Evolutionary conservation across 2,329 filamentous ascomycete genomes (phyloP).

Genomic region (Cladobotryum mycophilum): DNA sequence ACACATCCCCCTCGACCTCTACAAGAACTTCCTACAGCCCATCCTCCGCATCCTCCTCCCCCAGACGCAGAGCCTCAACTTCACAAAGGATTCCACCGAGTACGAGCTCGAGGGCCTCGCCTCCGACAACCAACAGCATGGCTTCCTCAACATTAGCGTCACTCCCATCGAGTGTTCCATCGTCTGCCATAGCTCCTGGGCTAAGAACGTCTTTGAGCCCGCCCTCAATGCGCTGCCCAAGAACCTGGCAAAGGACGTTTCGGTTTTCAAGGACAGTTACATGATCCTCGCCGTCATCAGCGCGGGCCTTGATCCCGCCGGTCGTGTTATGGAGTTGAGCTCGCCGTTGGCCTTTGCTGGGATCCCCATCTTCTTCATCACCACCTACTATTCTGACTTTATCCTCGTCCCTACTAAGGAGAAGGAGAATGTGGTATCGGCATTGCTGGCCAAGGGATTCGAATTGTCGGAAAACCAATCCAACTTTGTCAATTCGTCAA

Average conservation of each 20-base stretch:
- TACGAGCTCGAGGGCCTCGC: constrained; percentile 41
- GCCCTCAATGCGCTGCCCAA: constrained; percentile 58
- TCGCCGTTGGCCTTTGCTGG: constrained; percentile 85
- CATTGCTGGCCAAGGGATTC: constrained; percentile 74
- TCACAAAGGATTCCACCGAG: constrained; percentile 28
- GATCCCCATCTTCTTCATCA: constrained; percentile 97
- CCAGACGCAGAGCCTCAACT: constrained; percentile 39
- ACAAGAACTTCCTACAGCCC: constrained; percentile 73
- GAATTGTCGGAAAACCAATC: constrained; percentile 70
- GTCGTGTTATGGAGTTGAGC: constrained; percentile 85
- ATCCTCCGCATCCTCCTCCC: constrained; percentile 82
- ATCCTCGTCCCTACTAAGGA: constrained; percentile 80
- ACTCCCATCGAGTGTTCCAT: constrained; percentile 90
- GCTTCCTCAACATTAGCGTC: constrained; percentile 88
- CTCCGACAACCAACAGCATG: constrained; percentile 51
- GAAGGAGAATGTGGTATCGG: constrained; percentile 66
- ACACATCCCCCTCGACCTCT: constrained; percentile 77
- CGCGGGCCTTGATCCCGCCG: constrained; percentile 83
- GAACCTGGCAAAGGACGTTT: constrained; percentile 48
- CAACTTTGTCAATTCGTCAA: constrained; percentile 54
- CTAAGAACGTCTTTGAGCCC: constrained; percentile 68
- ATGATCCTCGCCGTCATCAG: constrained; percentile 85
- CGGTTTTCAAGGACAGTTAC: constrained; percentile 77
- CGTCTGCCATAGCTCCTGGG: constrained; percentile 74
- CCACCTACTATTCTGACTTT: constrained; percentile 96